Conservation (phyloP, 2,329 filamentous ascomycete species). For the Macrophomina phaseolina region DNA sequence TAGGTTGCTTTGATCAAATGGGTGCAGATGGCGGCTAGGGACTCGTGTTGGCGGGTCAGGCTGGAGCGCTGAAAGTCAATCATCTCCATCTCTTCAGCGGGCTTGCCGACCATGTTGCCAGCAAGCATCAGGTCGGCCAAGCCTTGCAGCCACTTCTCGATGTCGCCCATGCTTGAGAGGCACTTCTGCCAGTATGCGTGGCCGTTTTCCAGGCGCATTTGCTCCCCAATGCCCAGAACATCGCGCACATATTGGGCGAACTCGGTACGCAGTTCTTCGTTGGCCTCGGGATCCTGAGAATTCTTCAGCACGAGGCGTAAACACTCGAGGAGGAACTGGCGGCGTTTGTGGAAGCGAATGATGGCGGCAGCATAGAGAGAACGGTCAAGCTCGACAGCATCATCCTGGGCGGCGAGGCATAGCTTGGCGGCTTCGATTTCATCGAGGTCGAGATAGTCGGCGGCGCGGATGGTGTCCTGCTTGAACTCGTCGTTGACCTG, state of each 20-base stretch:
- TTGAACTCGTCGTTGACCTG: conserved; percentile 86
- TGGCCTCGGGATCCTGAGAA: conserved; percentile 49
- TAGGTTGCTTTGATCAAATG: conserved; percentile 79
- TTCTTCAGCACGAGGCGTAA: conserved; percentile 79
- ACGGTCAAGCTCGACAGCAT: conserved; percentile 71
- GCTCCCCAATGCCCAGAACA: conserved; percentile 58
- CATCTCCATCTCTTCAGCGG: conserved; percentile 66
- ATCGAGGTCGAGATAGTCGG: conserved; percentile 88
- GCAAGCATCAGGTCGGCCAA: conserved; percentile 79
- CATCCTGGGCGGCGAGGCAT: conserved; percentile 74
- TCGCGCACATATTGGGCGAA: conserved; percentile 48
- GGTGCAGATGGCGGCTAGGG: conserved; percentile 78
- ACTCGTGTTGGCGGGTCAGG: conserved; percentile 87
- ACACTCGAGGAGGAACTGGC: conserved; percentile 82
- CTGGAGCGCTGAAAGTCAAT: conserved; percentile 81
- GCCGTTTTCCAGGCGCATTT: conserved; percentile 57
- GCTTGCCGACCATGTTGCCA: conserved; percentile 74
- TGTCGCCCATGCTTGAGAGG: conserved; percentile 74
- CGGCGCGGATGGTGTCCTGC: conserved; percentile 78
- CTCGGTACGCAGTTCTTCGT: conserved; percentile 34
- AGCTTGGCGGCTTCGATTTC: conserved; percentile 82
- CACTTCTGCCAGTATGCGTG: conserved; percentile 75
- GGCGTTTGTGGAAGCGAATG: conserved; percentile 85
- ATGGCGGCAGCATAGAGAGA: conserved; percentile 78
- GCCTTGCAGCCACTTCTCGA: conserved; percentile 77